phyloP scores from a whole-genome alignment of 2,329 filamentous ascomycete species.

The Alternaria alternata region DNA sequence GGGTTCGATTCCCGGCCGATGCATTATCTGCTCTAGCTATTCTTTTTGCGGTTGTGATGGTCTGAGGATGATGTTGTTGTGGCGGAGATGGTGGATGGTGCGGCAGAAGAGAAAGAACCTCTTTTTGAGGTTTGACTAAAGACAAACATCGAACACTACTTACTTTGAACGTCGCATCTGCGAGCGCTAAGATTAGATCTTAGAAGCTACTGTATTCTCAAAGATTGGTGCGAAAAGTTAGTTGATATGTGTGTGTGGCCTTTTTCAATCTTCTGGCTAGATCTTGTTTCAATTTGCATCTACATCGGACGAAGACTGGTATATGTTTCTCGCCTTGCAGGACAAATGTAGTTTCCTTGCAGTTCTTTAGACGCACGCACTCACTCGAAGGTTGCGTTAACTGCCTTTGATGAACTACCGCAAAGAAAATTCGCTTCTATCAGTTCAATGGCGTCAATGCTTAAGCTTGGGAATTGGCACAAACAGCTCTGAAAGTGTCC shows the following conservation, averaged over 20 bases:
- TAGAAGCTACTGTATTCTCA: background rate
- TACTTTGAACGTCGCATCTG: background rate
- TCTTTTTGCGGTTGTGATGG: background rate
- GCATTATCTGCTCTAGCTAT: conserved; percentile 6
- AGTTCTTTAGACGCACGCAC: background rate
- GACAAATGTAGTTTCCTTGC: background rate
- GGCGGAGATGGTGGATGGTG: background rate
- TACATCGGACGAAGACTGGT: background rate
- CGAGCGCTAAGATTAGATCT: background rate
- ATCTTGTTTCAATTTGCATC: background rate
- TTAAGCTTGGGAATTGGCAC: background rate
- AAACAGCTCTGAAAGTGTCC: background rate
- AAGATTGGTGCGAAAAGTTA: background rate
- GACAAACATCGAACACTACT: background rate
- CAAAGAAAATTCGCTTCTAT: background rate
- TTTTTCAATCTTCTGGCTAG: background rate
- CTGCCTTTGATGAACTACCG: too few relatives aligned
- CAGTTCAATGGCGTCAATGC: background rate
- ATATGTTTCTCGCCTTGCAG: background rate
- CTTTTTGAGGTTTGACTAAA: background rate
- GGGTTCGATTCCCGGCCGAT: conserved; percentile 42
- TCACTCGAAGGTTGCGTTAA: background rate
- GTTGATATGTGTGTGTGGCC: background rate
- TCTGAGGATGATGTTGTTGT: background rate
- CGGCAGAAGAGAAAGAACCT: background rate